phyloP scores from a whole-genome alignment of 257 asterid species.

The Coffea canephora region DNA sequence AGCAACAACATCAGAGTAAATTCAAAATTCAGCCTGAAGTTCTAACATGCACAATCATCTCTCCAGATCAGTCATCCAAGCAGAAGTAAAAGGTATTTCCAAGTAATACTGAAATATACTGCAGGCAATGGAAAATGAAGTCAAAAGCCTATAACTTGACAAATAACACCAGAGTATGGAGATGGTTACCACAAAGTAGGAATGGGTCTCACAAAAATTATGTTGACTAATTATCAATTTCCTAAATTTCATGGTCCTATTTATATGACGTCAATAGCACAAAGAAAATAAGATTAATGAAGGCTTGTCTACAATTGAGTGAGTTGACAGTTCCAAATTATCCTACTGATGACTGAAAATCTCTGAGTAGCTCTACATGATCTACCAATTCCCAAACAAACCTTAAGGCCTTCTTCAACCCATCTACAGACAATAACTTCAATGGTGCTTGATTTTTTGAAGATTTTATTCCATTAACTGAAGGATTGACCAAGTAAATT shows the following conservation, averaged over 20 bases:
- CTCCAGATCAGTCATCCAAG: background rate
- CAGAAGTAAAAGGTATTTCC: background rate
- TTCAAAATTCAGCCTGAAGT: background rate
- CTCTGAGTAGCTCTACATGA: background rate
- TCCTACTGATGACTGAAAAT: background rate
- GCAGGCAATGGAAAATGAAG: background rate
- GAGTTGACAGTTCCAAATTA: background rate
- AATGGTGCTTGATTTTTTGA: slow-evolving; percentile 56
- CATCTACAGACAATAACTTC: slow-evolving; percentile 81
- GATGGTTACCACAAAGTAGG: background rate
- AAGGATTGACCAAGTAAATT: slow-evolving; percentile 61
- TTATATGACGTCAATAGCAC: background rate
- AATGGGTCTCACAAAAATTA: background rate
- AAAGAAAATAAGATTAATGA: background rate
- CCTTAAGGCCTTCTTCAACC: slow-evolving; percentile 81
- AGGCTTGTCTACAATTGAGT: background rate
- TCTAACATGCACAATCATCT: background rate
- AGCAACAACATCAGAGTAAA: slow-evolving; percentile 7
- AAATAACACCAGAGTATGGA: background rate
- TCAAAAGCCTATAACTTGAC: background rate
- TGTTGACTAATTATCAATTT: background rate
- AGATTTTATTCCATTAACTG: slow-evolving; percentile 32
- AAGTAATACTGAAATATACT: background rate
- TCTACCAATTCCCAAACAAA: slow-evolving; percentile 23
- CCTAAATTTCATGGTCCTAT: background rate